Evolutionary conservation across 2,329 filamentous ascomycete species (phyloP), one percentile per base, ranked within the genome.

Genomic region (Cordyceps javanica): DNA sequence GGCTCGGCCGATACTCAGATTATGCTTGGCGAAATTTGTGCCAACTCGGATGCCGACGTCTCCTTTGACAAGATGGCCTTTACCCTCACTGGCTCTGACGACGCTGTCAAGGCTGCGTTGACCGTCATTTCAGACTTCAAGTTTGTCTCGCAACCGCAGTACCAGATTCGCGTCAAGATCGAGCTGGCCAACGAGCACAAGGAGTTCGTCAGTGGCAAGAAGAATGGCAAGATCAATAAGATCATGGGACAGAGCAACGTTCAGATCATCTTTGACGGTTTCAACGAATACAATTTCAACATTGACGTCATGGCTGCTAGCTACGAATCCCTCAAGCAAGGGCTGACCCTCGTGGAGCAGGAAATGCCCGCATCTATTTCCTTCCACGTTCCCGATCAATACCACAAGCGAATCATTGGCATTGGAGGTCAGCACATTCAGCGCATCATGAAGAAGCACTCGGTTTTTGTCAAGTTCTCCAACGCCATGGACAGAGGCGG

Each of bases 151-250:
- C 88, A 91, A 65, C 86, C 89, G 42, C 89, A 90, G 64, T 96
- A 95, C 68, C 92, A 95, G 70, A 95, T 99, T 70, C 86, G 92
- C 58, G 93, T 99, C 69, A 97, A 97, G 79, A 96, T 99, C 62
- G 94, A 99, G 77, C 87, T 99, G 58, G 94, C 94, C 68, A 97
- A 97, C 69, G 94, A 99, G 76, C 94, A 99, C 78, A 99, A 99
- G 74, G 94, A 99, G 69, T 99, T 99, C 70, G 94, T 99, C 58
- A 97, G 92, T 65, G 94, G 94, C 65, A 99, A 99, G 81, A 99
- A 99, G 80, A 99, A 99, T 67, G 94, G 94, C 73, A 99, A 99
- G 77, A 99, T 99, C 74, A 99, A 99, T 81, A 99, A 99, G 80
- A 99, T 99, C 68, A 99, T 99, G 94, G 94, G 93, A 25, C 93